Conservation (phyloP, 2,329 filamentous ascomycete species). For the Leptographium wingfieldii region DNA sequence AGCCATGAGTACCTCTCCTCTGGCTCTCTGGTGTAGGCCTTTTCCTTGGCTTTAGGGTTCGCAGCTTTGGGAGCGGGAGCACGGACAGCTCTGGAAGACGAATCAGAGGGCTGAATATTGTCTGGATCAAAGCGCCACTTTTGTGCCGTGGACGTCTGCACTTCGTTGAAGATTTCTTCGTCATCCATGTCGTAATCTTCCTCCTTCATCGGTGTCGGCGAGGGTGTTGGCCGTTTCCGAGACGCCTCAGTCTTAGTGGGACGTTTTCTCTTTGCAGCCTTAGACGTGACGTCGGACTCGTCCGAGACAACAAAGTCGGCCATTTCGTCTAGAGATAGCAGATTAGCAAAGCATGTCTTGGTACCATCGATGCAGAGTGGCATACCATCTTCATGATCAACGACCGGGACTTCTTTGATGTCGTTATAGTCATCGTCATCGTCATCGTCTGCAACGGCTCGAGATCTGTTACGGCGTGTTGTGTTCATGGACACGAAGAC, state of each 20-base stretch:
- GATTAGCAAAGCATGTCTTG: neutral
- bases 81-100: conserved; percentile 8
- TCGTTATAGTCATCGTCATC: conserved; percentile 58
- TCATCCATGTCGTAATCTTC: conserved; percentile 31
- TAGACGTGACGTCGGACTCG: conserved; percentile 58
- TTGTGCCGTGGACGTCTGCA: conserved; percentile 58
- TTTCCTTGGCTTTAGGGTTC: conserved; percentile 36
- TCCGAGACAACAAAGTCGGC: conserved; percentile 82
- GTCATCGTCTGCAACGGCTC: conserved; percentile 49
- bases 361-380: neutral
- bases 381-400: conserved; percentile 47
- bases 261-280: conserved; percentile 67
- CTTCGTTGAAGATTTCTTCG: conserved; percentile 41
- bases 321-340: conserved; percentile 44
- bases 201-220: conserved; percentile 23
- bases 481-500: conserved; percentile 41
- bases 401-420: conserved; percentile 48
- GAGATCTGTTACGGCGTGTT: conserved; percentile 29
- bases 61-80: conserved; percentile 16
- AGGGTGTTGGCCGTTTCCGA: conserved; percentile 50
- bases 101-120: conserved; percentile 23
- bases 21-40: conserved; percentile 70
- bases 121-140: conserved; percentile 63
- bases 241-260: conserved; percentile 35
- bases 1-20: conserved; percentile 86